Conservation (phyloP, 331 rosid species). For the Prunus yedoensis region DNA sequence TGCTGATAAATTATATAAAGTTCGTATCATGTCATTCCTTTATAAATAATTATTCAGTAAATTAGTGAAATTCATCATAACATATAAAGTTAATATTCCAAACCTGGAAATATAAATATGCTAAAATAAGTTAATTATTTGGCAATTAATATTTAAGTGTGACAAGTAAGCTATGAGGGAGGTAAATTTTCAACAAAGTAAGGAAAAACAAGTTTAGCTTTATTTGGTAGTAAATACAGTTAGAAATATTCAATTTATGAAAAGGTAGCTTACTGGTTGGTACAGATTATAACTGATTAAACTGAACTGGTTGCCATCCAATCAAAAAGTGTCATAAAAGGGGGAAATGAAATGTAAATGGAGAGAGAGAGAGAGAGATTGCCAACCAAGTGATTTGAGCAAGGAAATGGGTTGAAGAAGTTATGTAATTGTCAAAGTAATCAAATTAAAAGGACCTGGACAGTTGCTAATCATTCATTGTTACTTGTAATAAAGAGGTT, state of each 20-base stretch:
- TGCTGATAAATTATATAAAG: too few species aligned
- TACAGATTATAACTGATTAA: too few species aligned
- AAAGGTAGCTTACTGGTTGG: too few species aligned
- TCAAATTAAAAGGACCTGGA: constrained; percentile 20
- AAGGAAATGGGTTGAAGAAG: neutral
- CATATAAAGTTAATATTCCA: neutral
- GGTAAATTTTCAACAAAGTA: too few species aligned
- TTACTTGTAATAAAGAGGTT: constrained; percentile 15
- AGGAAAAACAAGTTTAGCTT: too few species aligned
- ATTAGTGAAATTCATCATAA: neutral
- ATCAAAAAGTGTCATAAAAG: too few species aligned
- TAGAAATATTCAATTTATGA: too few species aligned
- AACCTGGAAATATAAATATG: too few species aligned
- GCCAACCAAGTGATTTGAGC: neutral
- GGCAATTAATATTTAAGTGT: neutral
- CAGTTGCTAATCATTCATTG: constrained; percentile 22
- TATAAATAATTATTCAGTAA: neutral
- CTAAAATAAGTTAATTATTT: neutral
- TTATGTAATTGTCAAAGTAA: neutral
- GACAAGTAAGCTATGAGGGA: too few species aligned
- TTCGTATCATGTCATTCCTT: neutral
- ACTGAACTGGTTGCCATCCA: too few species aligned
- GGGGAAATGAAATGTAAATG: neutral
- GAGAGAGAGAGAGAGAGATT: neutral
- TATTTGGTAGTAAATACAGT: too few species aligned